These are phyloP conservation scores for Oldenlandia corymbosa DNA, from an alignment of 257 asterid species.

Conservation along the genomic window DNA sequence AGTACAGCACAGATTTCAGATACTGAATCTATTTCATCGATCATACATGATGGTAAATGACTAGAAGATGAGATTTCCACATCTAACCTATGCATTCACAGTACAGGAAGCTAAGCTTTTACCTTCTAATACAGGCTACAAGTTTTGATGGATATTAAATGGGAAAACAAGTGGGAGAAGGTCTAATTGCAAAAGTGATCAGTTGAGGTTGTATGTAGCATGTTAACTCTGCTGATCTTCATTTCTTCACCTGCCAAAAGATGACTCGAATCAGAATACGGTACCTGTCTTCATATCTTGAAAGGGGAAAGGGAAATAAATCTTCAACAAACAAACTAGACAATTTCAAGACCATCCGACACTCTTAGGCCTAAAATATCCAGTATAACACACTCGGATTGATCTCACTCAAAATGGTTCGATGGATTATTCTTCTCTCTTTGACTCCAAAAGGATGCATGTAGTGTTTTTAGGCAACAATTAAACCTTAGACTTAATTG, in stretches of 20 bases:
- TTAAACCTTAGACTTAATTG: background rate
- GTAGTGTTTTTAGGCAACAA: background rate
- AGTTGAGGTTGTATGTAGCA: background rate
- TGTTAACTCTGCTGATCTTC: conserved; percentile 19
- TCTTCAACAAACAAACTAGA: background rate
- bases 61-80: conserved; percentile 1
- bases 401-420: background rate
- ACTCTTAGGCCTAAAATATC: background rate
- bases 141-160: background rate
- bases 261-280: background rate
- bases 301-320: background rate
- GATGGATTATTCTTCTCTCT: background rate
- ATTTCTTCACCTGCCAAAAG: conserved; percentile 48
- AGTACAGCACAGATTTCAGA: background rate
- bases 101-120: conserved; percentile 11
- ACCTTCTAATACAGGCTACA: conserved; percentile 14
- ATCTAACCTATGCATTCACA: background rate
- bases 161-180: conserved; percentile 1
- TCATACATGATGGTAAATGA: background rate
- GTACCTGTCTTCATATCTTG: background rate
- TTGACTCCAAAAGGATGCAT: background rate
- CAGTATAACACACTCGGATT: background rate
- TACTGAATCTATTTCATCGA: background rate
- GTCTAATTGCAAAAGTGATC: conserved; percentile 3
- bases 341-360: background rate